These are phyloP conservation scores for Mycena belliarum DNA, from an alignment of 768 basidiomycete species.

Conservation along the genomic window DNA sequence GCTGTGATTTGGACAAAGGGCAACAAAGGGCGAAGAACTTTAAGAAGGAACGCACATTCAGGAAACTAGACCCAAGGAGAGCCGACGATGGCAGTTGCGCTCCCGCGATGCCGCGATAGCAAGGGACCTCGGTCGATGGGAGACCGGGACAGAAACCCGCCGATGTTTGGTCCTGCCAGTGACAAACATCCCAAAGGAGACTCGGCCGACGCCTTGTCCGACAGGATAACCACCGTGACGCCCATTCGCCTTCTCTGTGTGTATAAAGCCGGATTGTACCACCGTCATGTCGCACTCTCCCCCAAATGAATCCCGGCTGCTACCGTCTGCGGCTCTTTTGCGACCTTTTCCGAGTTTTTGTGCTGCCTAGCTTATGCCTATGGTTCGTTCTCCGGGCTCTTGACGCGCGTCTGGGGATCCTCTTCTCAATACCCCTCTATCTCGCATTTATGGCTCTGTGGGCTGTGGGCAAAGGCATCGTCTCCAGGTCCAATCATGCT, in stretches of 20 bases:
- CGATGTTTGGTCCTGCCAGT: not conserved
- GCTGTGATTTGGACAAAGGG: no score
- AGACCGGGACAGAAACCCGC: not conserved
- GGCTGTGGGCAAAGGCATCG: conserved; percentile 35
- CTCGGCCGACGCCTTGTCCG: not conserved
- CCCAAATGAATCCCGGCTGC: conserved; percentile 38
- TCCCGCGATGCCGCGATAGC: not conserved
- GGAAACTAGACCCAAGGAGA: not conserved
- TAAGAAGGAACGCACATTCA: no score
- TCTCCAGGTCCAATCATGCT: conserved; percentile 37
- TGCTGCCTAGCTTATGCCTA: conserved; percentile 43
- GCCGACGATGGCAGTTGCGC: not conserved
- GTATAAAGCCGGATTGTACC: conserved; percentile 1
- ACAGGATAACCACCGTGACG: not conserved
- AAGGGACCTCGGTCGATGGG: not conserved
- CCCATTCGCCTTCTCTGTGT: not conserved
- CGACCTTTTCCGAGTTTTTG: conserved; percentile 44
- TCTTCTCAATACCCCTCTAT: conserved; percentile 38
- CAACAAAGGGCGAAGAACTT: no score
- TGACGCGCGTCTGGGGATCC: conserved; percentile 33
- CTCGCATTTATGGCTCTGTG: conserved; percentile 43
- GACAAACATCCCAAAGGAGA: not conserved
- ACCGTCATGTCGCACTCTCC: conserved; percentile 2
- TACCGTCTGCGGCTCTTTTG: conserved; percentile 53
- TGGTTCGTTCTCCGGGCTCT: conserved; percentile 30